These are phyloP conservation scores for Aureobasidium sp. DNA, from an alignment of 2,329 filamentous ascomycete genomes.

Conservation along the genomic window DNA sequence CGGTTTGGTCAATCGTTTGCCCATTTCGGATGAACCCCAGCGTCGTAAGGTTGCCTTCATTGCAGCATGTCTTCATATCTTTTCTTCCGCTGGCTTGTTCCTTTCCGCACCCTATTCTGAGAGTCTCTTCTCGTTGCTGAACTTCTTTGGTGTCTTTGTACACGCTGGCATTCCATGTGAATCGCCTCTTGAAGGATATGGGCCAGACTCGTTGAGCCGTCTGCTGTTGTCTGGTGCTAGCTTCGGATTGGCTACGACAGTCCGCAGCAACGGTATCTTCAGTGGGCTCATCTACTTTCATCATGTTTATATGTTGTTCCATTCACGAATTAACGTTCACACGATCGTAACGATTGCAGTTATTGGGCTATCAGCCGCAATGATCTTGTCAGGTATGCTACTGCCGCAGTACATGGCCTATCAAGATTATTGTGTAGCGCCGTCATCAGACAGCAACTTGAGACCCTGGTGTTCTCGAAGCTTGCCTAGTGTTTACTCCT, in stretches of 20 bases:
- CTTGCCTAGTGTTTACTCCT: constrained; percentile 84
- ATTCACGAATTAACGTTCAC: constrained; percentile 12
- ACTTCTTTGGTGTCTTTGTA: constrained; percentile 62
- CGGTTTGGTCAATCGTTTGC: constrained; percentile 52
- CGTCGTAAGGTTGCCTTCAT: constrained; percentile 51
- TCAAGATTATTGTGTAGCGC: constrained; percentile 53
- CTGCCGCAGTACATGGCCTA: constrained; percentile 72
- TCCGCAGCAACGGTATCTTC: constrained; percentile 80
- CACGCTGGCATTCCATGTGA: constrained; percentile 35
- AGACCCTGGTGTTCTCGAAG: constrained; percentile 65
- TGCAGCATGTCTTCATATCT: constrained; percentile 64
- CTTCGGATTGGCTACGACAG: constrained; percentile 64
- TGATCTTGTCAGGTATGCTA: constrained; percentile 58
- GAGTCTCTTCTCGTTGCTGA: constrained; percentile 67
- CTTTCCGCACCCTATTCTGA: constrained; percentile 82
- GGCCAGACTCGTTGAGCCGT: neutral
- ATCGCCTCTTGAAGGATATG: neutral
- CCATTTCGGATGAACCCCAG: constrained; percentile 28
- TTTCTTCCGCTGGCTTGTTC: constrained; percentile 85
- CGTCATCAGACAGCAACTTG: constrained; percentile 24
- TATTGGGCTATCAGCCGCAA: constrained; percentile 57
- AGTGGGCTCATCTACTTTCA: constrained; percentile 68
- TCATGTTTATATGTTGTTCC: constrained; percentile 22
- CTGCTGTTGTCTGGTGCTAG: constrained; percentile 19
- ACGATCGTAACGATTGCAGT: constrained; percentile 19